A percentile compares a stretch with the other conserved stretches of the same genome.
These are phyloP conservation scores for Monilinia aucupariae DNA, from an alignment of 2,329 filamentous ascomycete species.

Conservation along the genomic window DNA sequence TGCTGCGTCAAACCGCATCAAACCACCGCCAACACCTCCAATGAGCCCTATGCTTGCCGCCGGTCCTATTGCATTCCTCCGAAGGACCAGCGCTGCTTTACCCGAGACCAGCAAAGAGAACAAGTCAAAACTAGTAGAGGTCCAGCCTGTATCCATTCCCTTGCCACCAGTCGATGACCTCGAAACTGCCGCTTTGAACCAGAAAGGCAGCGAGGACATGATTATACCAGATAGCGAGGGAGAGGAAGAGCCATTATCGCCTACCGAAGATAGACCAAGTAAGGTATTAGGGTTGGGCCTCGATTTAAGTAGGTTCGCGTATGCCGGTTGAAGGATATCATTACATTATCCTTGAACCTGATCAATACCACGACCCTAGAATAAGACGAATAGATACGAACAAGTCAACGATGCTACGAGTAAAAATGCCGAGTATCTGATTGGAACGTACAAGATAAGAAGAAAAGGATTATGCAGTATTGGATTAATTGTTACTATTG, in stretches of 20 bases:
- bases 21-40: slow-evolving; percentile 29
- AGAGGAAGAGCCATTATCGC: slow-evolving; percentile 31
- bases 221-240: slow-evolving; percentile 47
- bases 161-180: slow-evolving; percentile 29
- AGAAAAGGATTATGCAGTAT: background rate
- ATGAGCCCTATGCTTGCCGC: slow-evolving; percentile 22
- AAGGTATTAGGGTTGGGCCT: slow-evolving; percentile 1
- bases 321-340: slow-evolving; percentile 13
- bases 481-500: slow-evolving; percentile 1
- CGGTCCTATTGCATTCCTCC: slow-evolving; percentile 15
- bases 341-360: background rate
- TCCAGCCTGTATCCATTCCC: slow-evolving; percentile 38
- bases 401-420: background rate
- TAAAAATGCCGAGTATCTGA: background rate
- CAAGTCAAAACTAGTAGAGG: background rate
- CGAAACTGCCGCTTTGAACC: slow-evolving; percentile 24
- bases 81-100: slow-evolving; percentile 25
- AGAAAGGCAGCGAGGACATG: slow-evolving; percentile 46
- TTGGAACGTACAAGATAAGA: background rate
- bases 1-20: slow-evolving; percentile 26
- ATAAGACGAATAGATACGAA: background rate
- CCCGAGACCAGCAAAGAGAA: slow-evolving; percentile 25
- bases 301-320: slow-evolving; percentile 21
- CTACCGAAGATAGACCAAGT: slow-evolving; percentile 6
- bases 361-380: background rate